A percentile compares a stretch with the other conserved stretches of the same genome.
Conservation (phyloP, 2,329 filamentous ascomycete species). For the Cordyceps farinosa region DNA sequence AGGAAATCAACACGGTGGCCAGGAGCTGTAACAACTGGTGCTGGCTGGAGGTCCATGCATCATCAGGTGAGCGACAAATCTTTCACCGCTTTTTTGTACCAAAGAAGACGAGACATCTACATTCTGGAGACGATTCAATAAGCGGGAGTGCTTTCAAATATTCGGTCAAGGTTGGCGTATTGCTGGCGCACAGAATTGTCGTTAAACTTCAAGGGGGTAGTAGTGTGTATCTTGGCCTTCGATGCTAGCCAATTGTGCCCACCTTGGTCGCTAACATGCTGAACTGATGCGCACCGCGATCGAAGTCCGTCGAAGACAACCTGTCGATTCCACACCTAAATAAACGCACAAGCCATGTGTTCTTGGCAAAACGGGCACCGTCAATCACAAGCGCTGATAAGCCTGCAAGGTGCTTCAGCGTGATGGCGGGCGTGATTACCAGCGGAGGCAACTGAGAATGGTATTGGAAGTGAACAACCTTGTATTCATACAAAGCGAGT, state of each 20-base stretch:
- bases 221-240: neutral
- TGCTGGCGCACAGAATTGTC: neutral
- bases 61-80: neutral
- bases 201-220: neutral
- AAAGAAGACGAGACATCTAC: neutral
- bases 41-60: neutral
- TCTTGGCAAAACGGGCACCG: neutral
- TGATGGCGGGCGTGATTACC: neutral
- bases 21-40: neutral
- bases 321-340: neutral
- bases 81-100: neutral
- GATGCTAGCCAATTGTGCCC: neutral
- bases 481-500: neutral
- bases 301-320: neutral
- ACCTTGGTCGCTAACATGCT: neutral
- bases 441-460: neutral
- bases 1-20: neutral
- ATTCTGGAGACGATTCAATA: neutral
- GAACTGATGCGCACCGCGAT: neutral
- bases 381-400: neutral
- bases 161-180: neutral
- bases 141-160: neutral
- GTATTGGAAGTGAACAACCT: too few relatives aligned
- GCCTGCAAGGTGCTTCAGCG: neutral
- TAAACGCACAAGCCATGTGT: conserved; percentile 2